Base-by-base conservation (phyloP, 2,329 filamentous ascomycete species). In the Penicillium oxalicum region DNA sequence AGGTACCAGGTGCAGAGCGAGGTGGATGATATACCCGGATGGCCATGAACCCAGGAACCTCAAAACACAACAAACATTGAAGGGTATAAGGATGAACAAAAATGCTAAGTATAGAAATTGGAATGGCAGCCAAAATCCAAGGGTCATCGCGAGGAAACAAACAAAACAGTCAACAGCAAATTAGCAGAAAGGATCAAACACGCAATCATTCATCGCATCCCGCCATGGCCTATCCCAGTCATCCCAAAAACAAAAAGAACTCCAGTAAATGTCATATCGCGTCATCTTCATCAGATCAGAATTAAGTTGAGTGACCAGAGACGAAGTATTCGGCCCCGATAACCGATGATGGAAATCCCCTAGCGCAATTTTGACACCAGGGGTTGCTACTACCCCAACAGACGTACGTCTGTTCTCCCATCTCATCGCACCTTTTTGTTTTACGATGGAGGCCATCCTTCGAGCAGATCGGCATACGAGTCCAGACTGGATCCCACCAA, bases 401-500 rank as follows among this genome's bases (percentile, higher is more conserved):
- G n/a, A 29, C 24, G 27, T 25, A 36, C 24, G 12, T 24, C 18
- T 44, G 24, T 24, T 11, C 34, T 26, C 11, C 9, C 35, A 11
- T 3, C n/a, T 25, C 5, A 9, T 9, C 27, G n/a, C 11, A 38
- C 18, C 27, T 27, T 18, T 18, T 18, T 18, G 18, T 18, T 18
- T 18, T 38, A 34, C 6, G 43, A 33, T n/a, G 29, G 28, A 25
- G 13, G 33, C 52, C 43, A 56, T 24, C 40, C 49, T 41, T 74
- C 72, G 37, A 75, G 52, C 18, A 74, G 64, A 46, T 74, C 70
- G 3, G 71, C 72, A 59, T 74, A 75, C 12, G 71, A 66, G 58
- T 74, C 71, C 43, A 75, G 59, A 47, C 72, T 74, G 7, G 65
- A 69, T 9, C 73, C 73, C 36, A 75, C 70, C 45, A 75, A 59